Evolutionary conservation across 2,329 filamentous ascomycete genomes (phyloP), one percentile per base, ranked within the genome.

Genomic region (Albophoma yamanashiensis): DNA sequence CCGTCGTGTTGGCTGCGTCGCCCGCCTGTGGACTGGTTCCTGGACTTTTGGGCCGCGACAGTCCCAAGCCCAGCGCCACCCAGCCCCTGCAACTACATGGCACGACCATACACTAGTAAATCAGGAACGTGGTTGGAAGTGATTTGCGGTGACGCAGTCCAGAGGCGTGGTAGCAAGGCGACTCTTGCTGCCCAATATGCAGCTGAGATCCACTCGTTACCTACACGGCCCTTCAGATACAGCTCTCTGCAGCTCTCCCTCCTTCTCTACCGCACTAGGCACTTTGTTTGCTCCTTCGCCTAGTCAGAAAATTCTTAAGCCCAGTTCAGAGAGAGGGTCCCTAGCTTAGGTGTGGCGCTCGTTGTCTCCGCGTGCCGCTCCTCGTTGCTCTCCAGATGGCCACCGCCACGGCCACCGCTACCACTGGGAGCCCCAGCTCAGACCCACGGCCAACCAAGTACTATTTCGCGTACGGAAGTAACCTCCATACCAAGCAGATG

Each of bases 401-500:
- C 53, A 20, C 53, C 42, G 1, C 43, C 43, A 43, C 27, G 36
- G 7, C 36, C 36, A 20, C 53, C 53, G 1, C 43, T 36, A 57
- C 39, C 43, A 11, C 36, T 22, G 58, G 15, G 22, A 55, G 8
- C n/a, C 38, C 34, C 17, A 27, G 22, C 42, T 55, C 4, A 27
- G 65, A 64, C 57, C 58, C 64, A 59, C 65, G 64, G 61, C 63
- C 65, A 61, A 64, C 66, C 63, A 70, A 71, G 60, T 71, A 70
- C 57, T 79, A 79, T 66, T 79, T 79, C 62, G 77, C 76, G 42
- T 79, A 78, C 59, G 78, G 76, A 55, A 78, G 75, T 65, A 79
- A 79, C 64, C 70, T 79, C 53, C 74, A 73, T 63, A 67, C 76
- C 59, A 68, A 70, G 58, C 76, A 79, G 68, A 79, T 80, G 77